phyloP scores from a whole-genome alignment of 257 asterid genomes.

The Ophiorrhiza pumila region DNA sequence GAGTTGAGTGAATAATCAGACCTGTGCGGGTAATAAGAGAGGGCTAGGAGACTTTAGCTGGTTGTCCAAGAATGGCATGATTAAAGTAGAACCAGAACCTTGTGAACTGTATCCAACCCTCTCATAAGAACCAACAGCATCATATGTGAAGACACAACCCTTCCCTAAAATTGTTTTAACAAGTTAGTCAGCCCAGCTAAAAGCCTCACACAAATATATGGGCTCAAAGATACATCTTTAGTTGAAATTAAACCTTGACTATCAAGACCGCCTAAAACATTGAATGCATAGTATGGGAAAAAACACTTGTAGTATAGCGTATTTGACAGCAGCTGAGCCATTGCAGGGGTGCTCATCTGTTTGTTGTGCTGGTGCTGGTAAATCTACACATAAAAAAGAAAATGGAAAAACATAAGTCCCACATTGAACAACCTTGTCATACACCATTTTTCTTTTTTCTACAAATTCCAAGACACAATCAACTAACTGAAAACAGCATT shows the following conservation, averaged over 20 bases:
- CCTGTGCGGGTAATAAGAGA: constrained; percentile 35
- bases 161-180: constrained; percentile 69
- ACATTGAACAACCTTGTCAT: neutral
- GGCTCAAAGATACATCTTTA: neutral
- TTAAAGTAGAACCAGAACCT: constrained; percentile 86
- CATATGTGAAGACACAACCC: constrained; percentile 92
- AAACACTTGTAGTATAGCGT: constrained; percentile 80
- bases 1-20: constrained; percentile 8
- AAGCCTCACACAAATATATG: no score
- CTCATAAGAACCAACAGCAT: constrained; percentile 91
- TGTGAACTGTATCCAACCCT: constrained; percentile 94
- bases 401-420: neutral
- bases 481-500: neutral
- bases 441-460: neutral
- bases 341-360: constrained; percentile 93
- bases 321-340: constrained; percentile 84
- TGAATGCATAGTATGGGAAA: constrained; percentile 75
- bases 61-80: constrained; percentile 85
- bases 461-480: neutral
- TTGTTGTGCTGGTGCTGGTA: constrained; percentile 90
- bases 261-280: constrained; percentile 89
- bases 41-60: constrained; percentile 41
- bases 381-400: constrained; percentile 20
- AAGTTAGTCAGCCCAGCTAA: no score
- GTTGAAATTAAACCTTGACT: constrained; percentile 48